Evolutionary conservation across 768 basidiomycete genomes (phyloP), one percentile per base, ranked within the genome.

Genomic region (Chiua virens): DNA sequence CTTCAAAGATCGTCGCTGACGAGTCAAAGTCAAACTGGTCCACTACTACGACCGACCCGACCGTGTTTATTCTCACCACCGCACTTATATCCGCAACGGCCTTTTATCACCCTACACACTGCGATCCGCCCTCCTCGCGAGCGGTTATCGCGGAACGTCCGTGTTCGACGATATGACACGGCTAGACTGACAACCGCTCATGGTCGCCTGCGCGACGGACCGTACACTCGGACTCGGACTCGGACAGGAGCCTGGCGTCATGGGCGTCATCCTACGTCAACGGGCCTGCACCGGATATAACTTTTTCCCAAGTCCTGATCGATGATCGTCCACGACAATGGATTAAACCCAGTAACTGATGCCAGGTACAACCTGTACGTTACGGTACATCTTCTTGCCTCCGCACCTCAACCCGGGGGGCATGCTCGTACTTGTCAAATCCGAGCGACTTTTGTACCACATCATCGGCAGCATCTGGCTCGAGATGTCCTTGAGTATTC

Each of bases 391-490:
- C 41, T 47, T 40, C 34, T 50, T 30, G 42, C 32, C 35, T 50
- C 32, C 37, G 55, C 39, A 9, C 63, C 62, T 73, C 70, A 8
- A 50, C 66, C 22, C 59, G 70, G 1, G 71, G 69, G 2, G 67
- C 66, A 49, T 71, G 76, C 66, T 87, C 84, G 52, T 86, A 89
- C 3, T 64, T 67, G 18, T 76, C 79, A 55, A 89, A 90, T 7
- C 93, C 93, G 35, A 90, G 75, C 3, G 93, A 93, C 41, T 79
- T 80, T 57, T 92, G 86, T 13, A 97, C 79, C 17, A 81, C 81
- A 18, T 86, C 83, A 18, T 93, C 86, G 3, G 80, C 73, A 0
- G 95, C 95, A 65, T 98, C 95, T 5, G 95, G 95, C 54, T 94
- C 93, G 15, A 93, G 74, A 46, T 95, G 90, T 1, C 95, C 95